Evolutionary conservation across 169 alveolate genomes (phyloP), one percentile per base, ranked within the genome.

Genomic region (Cryptosporidium andersoni): DNA sequence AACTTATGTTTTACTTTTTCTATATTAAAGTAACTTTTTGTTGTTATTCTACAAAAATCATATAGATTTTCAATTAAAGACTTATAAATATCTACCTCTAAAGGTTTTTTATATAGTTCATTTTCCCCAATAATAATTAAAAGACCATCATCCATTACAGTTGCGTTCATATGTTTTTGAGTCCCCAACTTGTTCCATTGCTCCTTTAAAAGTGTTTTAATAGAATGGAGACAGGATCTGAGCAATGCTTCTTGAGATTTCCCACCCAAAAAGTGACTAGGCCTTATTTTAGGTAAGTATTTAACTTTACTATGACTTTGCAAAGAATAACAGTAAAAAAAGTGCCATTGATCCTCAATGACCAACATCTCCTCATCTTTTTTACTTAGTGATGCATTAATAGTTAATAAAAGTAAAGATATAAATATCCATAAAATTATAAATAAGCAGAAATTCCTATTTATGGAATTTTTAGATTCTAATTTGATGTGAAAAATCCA

Each of bases 101-200:
- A 43, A 47, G 85, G 85, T 43, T 66, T 60, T 16, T 66, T 58
- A 42, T 58, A 43, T 74, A 45, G 16, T 25, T 39, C 52, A 3
- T 74, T 63, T 11, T 74, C 60, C 7, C 85, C 85, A 56, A 74
- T 47, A 42, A 14, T 74, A 4, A 74, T 60, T 60, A 74, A 47
- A 25, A 25, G 4, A 16, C 49, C 49, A 1, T 52, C 64, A 3
- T 45, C 60, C 58, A 74, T 58, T 11, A 43, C 51, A 11, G 60
- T 52, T 43, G 55, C 55, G 8, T 48, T 74, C 16, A 58, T 58
- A 11, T 37, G 43, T 58, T 25, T 55, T 63, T 47, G 56, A n/a
- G 74, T 45, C 34, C 47, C 63, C 2, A 58, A 16, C 1, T 47
- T 8, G 1, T 42, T 74, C 85, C 85, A 74, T 43, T 74, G 85